Base-by-base conservation (phyloP, 352 stramenopile genomes). In the Globisporangium yorkense region DNA sequence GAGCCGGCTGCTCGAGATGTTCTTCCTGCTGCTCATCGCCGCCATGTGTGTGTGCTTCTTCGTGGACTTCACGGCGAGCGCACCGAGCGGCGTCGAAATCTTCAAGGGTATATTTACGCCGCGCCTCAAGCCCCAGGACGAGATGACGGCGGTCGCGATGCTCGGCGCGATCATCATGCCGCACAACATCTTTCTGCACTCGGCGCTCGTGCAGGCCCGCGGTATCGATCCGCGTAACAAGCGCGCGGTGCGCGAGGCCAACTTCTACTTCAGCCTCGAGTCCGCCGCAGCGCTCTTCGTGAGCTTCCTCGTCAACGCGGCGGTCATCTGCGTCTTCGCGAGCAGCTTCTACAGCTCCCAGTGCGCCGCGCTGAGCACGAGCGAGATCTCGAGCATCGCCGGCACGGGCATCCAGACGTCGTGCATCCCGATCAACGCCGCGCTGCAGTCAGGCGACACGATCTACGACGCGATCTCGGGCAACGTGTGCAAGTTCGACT, bases 261-360 rank as follows among this genome's bases (percentile, higher is more conserved):
- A 96, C 74, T 92, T 94, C 53, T 98, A 97, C 65, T 98, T 97
- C 63, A 88, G 88, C 1, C 96, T 98, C 52, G 96, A 99, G 66
- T 80, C 92, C 3, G 78, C 79, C 20, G 65, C 96, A 20, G 93
- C 95, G 6, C 80, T 99, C 10, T 70, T 97, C 4, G 83, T 98
- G 49, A 96, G 88, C 9, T 98, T 98, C 44, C 68, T 98, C 54
- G 97, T 99, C 67, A 99, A 99, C 59, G 62, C 97, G 41, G 92
- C 93, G 0, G 89, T 99, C 13, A 67, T 90, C 2, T 71, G 80
- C 15, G 96, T 98, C 35, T 98, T 98, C 47, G 87, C 96, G 3
- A 93, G 98, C 47, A 83, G 89, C 2, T 98, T 98, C 67, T 98
- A 94, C 72, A 87, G 75, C 46, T 64, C 66, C 2, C 59, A 75